Conservation (phyloP, 2,329 filamentous ascomycete species). For the Fusarium pseudocircinatum region DNA sequence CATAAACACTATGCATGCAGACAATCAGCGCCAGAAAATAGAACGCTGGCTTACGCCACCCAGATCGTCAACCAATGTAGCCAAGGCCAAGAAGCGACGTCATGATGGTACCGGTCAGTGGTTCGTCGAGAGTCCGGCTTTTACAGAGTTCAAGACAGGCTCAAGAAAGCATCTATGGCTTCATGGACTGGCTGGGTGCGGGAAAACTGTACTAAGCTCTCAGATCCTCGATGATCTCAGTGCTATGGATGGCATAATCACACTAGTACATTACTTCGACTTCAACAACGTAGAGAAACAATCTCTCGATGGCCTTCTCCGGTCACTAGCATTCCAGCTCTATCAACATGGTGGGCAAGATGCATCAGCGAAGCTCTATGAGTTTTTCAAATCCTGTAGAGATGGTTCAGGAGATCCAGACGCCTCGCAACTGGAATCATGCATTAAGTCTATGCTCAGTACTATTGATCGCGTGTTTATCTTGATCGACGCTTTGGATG, state of each 20-base stretch:
- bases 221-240: constrained; percentile 25
- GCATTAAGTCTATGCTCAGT: rapidly evolving
- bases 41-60: constrained; percentile 23
- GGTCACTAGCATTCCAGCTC: constrained; percentile 21
- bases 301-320: constrained; percentile 6
- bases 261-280: constrained; percentile 35
- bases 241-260: not conserved
- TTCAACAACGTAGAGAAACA: constrained; percentile 36
- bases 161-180: not conserved
- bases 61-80: constrained; percentile 14
- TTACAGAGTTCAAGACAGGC: not conserved
- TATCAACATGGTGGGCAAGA: rapidly evolving
- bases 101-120: constrained; percentile 11
- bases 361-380: not conserved
- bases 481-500: not conserved
- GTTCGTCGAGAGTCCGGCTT: rapidly evolving
- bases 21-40: not conserved
- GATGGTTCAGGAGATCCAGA: not conserved
- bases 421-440: rapidly evolving
- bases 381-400: not conserved
- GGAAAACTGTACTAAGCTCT: constrained; percentile 33
- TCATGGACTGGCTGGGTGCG: constrained; percentile 24
- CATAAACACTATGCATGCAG: not conserved
- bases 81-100: constrained; percentile 2
- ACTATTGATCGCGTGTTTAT: rapidly evolving